A percentile compares a stretch with the other conserved stretches of the same genome.
phyloP scores from a whole-genome alignment of 2,329 filamentous ascomycete species.

The Nemania diffusa region DNA sequence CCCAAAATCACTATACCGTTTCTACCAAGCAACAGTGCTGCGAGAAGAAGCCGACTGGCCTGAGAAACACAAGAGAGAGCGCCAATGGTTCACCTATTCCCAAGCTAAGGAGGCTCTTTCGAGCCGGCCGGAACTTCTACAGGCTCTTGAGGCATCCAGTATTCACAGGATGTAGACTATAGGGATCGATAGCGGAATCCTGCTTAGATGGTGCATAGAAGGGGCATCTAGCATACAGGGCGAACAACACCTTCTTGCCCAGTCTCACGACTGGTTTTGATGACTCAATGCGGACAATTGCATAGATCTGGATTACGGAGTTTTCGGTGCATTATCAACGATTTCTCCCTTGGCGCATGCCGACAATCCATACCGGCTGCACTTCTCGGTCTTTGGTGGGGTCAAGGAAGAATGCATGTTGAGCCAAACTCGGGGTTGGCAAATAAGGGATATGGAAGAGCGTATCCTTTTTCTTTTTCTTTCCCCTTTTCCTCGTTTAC shows the following conservation, averaged over 20 bases:
- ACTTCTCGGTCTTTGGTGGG: constrained; percentile 28
- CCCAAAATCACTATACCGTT: constrained; percentile 75
- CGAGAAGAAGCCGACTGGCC: constrained; percentile 91
- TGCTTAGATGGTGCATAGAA: constrained; percentile 30
- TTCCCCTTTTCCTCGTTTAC: constrained; percentile 22
- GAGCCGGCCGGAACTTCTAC: constrained; percentile 84
- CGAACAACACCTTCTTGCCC: constrained; percentile 11
- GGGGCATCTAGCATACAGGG: constrained; percentile 28
- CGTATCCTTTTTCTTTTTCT: constrained; percentile 23
- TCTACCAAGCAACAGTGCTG: constrained; percentile 88
- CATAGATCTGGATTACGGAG: constrained; percentile 50
- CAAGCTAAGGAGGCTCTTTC: constrained; percentile 83
- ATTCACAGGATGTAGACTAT: constrained; percentile 62
- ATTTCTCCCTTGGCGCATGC: constrained; percentile 27
- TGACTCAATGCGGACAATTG: constrained; percentile 40
- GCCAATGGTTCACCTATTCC: constrained; percentile 87
- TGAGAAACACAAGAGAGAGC: constrained; percentile 88
- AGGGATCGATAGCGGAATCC: constrained; percentile 17
- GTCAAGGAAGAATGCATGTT: constrained; percentile 10
- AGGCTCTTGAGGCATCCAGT: constrained; percentile 85
- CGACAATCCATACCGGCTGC: constrained; percentile 27
- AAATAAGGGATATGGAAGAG: constrained; percentile 20
- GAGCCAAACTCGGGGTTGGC: constrained; percentile 18
- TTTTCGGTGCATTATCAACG: constrained; percentile 43
- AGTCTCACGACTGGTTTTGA: constrained; percentile 35